Conservation (phyloP, 257 asterid genomes). For the Solanum medicagineum region DNA sequence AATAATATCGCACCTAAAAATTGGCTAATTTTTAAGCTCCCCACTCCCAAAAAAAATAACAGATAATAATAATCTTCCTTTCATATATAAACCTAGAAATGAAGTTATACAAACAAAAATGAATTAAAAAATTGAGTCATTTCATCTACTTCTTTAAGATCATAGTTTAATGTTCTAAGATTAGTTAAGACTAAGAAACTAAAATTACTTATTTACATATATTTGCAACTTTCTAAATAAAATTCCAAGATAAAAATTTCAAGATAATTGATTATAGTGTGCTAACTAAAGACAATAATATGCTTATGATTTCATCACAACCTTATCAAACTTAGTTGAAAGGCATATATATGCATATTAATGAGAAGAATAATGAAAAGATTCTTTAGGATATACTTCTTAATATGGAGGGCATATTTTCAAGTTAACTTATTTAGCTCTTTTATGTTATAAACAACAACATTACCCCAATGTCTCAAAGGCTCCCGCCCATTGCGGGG, state of each 20-base stretch:
- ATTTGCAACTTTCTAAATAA: not conserved
- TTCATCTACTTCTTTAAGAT: not conserved
- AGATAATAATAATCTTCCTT: too few species aligned
- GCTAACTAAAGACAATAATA: not conserved
- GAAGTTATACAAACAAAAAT: too few species aligned
- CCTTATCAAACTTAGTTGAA: not conserved
- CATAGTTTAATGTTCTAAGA: not conserved
- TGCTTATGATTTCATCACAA: not conserved
- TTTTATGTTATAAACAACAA: not conserved
- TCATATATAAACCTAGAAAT: too few species aligned
- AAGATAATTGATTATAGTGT: not conserved
- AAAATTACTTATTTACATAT: not conserved
- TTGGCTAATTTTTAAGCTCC: not conserved
- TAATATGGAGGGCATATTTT: not conserved
- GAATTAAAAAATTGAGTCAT: not conserved
- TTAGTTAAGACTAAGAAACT: not conserved
- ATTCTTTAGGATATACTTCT: not conserved
- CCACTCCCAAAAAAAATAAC: too few species aligned
- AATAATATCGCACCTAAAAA: not conserved
- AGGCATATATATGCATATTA: not conserved
- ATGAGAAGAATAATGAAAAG: not conserved
- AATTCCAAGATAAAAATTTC: not conserved
- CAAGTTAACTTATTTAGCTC: not conserved
- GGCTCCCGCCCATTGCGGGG: too few species aligned
- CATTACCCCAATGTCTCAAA: too few species aligned